phyloP scores from a whole-genome alignment of 192 early-diverging fungal genomes.

The Umbelopsis ramanniana region DNA sequence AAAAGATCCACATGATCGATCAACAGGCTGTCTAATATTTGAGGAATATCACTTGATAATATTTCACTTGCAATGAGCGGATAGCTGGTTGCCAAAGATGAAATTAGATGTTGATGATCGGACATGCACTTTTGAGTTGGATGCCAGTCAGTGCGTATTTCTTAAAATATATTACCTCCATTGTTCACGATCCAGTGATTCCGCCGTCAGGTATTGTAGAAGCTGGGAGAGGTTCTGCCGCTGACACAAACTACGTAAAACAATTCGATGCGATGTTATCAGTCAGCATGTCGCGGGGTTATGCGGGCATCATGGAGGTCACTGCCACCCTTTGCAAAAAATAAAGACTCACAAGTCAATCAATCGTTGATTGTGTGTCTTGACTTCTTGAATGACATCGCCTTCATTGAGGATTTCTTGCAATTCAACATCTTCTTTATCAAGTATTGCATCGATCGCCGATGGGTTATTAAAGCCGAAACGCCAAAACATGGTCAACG shows the following conservation, averaged over 20 bases:
- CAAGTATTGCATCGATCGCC: slow-evolving; percentile 89
- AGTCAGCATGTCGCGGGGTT: not conserved
- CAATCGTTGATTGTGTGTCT: slow-evolving; percentile 89
- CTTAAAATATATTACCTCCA: slow-evolving; percentile 54
- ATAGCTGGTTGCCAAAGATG: slow-evolving; percentile 55
- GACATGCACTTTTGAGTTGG: too few species aligned
- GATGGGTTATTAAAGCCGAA: slow-evolving; percentile 93
- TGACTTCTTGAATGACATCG: slow-evolving; percentile 94
- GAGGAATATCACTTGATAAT: slow-evolving; percentile 76
- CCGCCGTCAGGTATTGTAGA: slow-evolving; percentile 44
- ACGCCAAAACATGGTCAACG: slow-evolving; percentile 82
- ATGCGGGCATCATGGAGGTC: not conserved
- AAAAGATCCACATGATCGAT: slow-evolving; percentile 75
- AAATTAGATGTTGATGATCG: too few species aligned
- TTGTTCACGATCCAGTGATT: slow-evolving; percentile 78
- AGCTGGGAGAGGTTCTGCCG: slow-evolving; percentile 7
- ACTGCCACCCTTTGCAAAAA: not conserved
- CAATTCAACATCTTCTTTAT: slow-evolving; percentile 86
- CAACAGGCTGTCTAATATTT: slow-evolving; percentile 71
- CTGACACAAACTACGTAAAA: slow-evolving; percentile 7
- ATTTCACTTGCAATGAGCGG: slow-evolving; percentile 82
- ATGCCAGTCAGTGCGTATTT: too few species aligned
- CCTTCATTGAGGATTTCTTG: slow-evolving; percentile 92
- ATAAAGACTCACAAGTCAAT: slow-evolving; percentile 69
- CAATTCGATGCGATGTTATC: not conserved